Conservation (phyloP, 2,329 filamentous ascomycete genomes). For the Arthrobotrys sphaeroides region DNA sequence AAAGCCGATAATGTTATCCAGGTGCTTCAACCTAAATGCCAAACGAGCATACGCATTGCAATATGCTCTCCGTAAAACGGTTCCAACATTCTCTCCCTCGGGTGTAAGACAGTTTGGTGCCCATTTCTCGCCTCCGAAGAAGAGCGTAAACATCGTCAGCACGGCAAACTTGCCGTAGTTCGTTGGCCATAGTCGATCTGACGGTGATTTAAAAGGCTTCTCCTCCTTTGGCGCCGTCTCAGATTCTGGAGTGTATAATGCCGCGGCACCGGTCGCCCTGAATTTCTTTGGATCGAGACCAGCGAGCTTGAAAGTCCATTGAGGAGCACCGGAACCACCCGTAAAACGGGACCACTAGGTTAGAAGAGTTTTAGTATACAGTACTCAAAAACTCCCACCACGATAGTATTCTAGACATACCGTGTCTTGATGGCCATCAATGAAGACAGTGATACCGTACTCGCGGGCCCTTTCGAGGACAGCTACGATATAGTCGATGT, state of each 20-base stretch:
- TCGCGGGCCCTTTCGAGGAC: slow-evolving; percentile 61
- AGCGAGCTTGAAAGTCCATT: slow-evolving; percentile 63
- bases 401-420: no score
- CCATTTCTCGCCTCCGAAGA: slow-evolving; percentile 90
- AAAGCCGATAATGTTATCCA: slow-evolving; percentile 60
- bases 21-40: slow-evolving; percentile 68
- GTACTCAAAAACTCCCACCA: no score
- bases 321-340: slow-evolving; percentile 63
- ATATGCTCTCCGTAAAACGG: slow-evolving; percentile 89
- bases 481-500: slow-evolving; percentile 61
- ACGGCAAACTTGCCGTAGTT: slow-evolving; percentile 90
- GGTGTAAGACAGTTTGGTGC: slow-evolving; percentile 73
- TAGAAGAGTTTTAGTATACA: background rate
- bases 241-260: slow-evolving; percentile 50
- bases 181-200: slow-evolving; percentile 78
- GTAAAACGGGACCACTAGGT: slow-evolving; percentile 62
- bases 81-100: slow-evolving; percentile 92
- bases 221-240: slow-evolving; percentile 51
- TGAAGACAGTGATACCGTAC: slow-evolving; percentile 62
- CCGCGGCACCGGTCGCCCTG: slow-evolving; percentile 52
- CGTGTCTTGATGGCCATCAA: slow-evolving; percentile 64
- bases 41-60: slow-evolving; percentile 81
- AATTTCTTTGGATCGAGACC: slow-evolving; percentile 60
- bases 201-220: slow-evolving; percentile 54
- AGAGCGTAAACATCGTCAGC: slow-evolving; percentile 92